These are phyloP conservation scores for Wickerhamomyces sydowiorum DNA, from an alignment of 805 yeast genomes.

Conservation along the genomic window DNA sequence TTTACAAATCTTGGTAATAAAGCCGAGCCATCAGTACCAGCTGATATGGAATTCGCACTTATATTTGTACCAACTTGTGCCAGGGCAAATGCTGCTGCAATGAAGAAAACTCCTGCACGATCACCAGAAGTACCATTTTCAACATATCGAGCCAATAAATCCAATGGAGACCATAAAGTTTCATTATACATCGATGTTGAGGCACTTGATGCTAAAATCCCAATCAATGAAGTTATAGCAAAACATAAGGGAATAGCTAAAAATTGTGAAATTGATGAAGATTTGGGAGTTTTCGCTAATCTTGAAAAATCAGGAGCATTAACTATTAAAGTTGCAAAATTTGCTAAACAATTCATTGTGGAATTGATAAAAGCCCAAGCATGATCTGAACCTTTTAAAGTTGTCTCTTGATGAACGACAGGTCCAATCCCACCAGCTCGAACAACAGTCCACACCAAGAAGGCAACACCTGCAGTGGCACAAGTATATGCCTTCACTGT, in stretches of 20 bases:
- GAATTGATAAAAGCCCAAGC: conserved; percentile 83
- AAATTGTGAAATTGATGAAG: conserved; percentile 52
- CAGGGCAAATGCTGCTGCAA: conserved; percentile 62
- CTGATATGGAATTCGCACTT: conserved; percentile 64
- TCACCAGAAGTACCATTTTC: conserved; percentile 48
- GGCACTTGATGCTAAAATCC: conserved; percentile 80
- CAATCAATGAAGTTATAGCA: conserved; percentile 77
- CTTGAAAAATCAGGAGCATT: conserved; percentile 90
- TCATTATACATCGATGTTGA: conserved; percentile 61
- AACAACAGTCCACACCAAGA: conserved; percentile 77
- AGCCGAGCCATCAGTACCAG: conserved; percentile 70
- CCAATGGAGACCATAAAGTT: conserved; percentile 81
- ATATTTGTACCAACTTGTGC: conserved; percentile 79
- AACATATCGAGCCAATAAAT: conserved; percentile 53
- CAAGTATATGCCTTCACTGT: conserved; percentile 74
- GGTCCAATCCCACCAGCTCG: conserved; percentile 79
- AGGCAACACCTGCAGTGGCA: conserved; percentile 80
- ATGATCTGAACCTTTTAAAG: conserved; percentile 51
- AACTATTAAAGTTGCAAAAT: conserved; percentile 82
- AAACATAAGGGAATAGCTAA: conserved; percentile 72
- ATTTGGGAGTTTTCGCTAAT: conserved; percentile 55
- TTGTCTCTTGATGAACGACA: conserved; percentile 50
- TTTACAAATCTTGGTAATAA: conserved; percentile 56
- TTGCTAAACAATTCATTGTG: conserved; percentile 75
- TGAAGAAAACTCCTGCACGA: conserved; percentile 76